Conservation (phyloP, 768 basidiomycete species). For the Lactarius vividus region DNA sequence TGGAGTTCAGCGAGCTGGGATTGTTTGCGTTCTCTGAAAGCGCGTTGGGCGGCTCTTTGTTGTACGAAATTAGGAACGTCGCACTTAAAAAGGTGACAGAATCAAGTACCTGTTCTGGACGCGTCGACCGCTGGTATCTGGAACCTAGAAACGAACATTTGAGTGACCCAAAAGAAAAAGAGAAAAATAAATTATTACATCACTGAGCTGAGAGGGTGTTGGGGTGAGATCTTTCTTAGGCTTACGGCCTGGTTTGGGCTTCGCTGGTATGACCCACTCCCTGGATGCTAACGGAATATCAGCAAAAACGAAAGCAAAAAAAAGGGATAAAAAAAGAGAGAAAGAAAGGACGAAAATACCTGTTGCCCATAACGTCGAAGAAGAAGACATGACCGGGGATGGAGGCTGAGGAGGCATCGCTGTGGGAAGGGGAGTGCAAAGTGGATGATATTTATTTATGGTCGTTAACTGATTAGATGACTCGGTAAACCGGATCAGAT, state of each 20-base stretch:
- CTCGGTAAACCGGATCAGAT: constrained; percentile 11
- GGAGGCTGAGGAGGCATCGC: constrained; percentile 29
- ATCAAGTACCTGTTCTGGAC: constrained; percentile 64
- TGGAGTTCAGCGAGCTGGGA: constrained; percentile 85
- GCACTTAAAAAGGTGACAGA: constrained; percentile 4
- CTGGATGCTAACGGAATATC: constrained; percentile 59
- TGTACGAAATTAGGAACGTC: constrained; percentile 9
- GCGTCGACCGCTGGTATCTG: constrained; percentile 61
- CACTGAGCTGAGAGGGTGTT: constrained; percentile 41
- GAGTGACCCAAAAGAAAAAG: constrained; percentile 17
- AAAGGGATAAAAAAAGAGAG: not conserved
- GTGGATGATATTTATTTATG: constrained; percentile 13
- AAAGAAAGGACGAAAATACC: constrained; percentile 41
- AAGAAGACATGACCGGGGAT: constrained; percentile 38
- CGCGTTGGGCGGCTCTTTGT: constrained; percentile 78
- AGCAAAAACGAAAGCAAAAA: constrained; percentile 22
- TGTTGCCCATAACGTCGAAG: constrained; percentile 71
- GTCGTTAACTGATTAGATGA: constrained; percentile 53
- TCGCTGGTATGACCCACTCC: constrained; percentile 85
- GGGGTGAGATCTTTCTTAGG: constrained; percentile 66
- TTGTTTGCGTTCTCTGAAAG: constrained; percentile 87
- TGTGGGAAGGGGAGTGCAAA: constrained; percentile 10
- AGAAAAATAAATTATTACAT: constrained; percentile 41
- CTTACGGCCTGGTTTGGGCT: constrained; percentile 84
- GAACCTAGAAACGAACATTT: constrained; percentile 28